A percentile compares a stretch with the other conserved stretches of the same genome.
Conservation (phyloP, 495 filamentous ascomycete genomes). For the Podospora pseudocomata region DNA sequence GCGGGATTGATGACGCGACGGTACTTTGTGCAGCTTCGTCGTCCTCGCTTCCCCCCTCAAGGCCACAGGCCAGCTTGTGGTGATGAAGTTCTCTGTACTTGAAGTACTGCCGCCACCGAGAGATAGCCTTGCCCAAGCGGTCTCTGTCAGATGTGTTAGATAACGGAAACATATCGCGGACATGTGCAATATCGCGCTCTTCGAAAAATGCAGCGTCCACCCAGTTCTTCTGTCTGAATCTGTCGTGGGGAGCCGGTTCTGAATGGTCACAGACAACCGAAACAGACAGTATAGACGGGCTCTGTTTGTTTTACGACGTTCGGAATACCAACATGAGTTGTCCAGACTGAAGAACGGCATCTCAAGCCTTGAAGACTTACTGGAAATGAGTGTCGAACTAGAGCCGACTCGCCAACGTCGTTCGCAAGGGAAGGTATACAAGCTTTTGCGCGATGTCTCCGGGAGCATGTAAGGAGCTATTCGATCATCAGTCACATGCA, state of each 20-base stretch:
- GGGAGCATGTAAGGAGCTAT: constrained; percentile 36
- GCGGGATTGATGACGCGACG: background rate
- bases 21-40: background rate
- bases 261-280: constrained; percentile 15
- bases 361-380: constrained; percentile 32
- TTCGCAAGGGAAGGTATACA: constrained; percentile 27
- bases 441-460: constrained; percentile 30
- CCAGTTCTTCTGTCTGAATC: background rate
- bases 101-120: constrained; percentile 37
- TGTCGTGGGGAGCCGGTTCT: constrained; percentile 22
- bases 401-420: constrained; percentile 23
- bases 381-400: constrained; percentile 30
- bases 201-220: background rate
- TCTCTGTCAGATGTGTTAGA: background rate
- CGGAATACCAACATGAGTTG: constrained; percentile 31
- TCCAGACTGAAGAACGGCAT: constrained; percentile 33
- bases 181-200: constrained; percentile 16
- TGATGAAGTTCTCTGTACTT: constrained; percentile 40
- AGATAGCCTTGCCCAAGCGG: constrained; percentile 41
- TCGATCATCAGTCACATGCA: constrained; percentile 31
- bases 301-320: constrained; percentile 31
- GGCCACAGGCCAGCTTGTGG: constrained; percentile 26
- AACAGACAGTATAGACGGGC: constrained; percentile 21
- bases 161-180: background rate
- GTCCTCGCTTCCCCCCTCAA: background rate